Evolutionary conservation across 1,284 basidiomycete genomes (phyloP).

Genomic region (Marasmius fiardii): DNA sequence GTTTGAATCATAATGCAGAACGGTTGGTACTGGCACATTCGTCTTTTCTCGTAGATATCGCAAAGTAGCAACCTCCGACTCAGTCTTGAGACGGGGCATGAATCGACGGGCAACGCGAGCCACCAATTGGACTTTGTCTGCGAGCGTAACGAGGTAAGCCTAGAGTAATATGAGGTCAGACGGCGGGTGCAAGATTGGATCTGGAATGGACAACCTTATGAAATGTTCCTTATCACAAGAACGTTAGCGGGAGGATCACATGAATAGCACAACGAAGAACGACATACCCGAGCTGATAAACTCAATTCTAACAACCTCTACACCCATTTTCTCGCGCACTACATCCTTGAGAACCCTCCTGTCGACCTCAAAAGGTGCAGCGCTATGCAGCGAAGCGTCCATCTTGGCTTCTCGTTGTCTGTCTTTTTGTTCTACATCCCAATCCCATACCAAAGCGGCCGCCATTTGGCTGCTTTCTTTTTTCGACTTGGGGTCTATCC

Average conservation of each 20-base stretch:
- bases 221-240: slow-evolving; percentile 57
- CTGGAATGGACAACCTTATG: slow-evolving; percentile 50
- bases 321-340: slow-evolving; percentile 62
- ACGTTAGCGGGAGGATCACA: slow-evolving; percentile 7
- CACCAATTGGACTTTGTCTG: slow-evolving; percentile 57
- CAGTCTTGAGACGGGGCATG: slow-evolving; percentile 79
- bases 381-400: slow-evolving; percentile 55
- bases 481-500: background rate
- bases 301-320: slow-evolving; percentile 62
- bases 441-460: slow-evolving; percentile 53
- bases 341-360: slow-evolving; percentile 68
- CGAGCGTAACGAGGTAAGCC: slow-evolving; percentile 75
- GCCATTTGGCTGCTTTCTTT: background rate
- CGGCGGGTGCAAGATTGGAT: slow-evolving; percentile 1
- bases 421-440: slow-evolving; percentile 64
- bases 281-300: slow-evolving; percentile 72
- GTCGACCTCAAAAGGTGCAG: slow-evolving; percentile 69
- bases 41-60: slow-evolving; percentile 68
- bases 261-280: background rate
- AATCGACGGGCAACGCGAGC: slow-evolving; percentile 77
- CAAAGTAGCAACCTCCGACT: slow-evolving; percentile 81
- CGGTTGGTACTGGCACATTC: slow-evolving; percentile 64
- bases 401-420: slow-evolving; percentile 55
- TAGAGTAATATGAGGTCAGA: slow-evolving; percentile 23
- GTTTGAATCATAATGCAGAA: slow-evolving; percentile 75